Evolutionary conservation across 208 protist genomes (phyloP).

Genomic region (Acanthamoeba rhysodes): DNA sequence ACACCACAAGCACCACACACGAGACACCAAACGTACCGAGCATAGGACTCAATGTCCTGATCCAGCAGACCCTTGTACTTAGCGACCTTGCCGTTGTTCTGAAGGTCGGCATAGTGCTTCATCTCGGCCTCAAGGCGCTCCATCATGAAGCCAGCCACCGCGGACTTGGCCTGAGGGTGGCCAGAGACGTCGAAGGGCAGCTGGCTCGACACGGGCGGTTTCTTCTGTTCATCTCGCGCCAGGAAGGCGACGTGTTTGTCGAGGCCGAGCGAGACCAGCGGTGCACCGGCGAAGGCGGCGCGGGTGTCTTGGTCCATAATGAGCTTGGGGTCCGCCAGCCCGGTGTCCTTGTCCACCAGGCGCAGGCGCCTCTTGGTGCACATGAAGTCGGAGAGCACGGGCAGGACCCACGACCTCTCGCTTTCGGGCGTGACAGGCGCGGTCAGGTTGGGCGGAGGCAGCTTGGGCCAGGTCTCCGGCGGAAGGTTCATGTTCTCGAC

Average conservation of each 20-base stretch:
- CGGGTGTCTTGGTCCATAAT: constrained; percentile 11
- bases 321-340: constrained; percentile 1
- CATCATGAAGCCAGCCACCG: constrained; percentile 91
- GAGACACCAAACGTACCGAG: background rate
- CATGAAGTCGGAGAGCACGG: constrained; percentile 77
- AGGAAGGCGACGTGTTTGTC: constrained; percentile 66
- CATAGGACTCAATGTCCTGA: constrained; percentile 81
- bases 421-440: constrained; percentile 54
- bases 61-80: constrained; percentile 84
- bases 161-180: constrained; percentile 80
- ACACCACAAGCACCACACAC: too few relatives aligned
- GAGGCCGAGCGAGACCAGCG: constrained; percentile 53
- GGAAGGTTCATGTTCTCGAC: constrained; percentile 75
- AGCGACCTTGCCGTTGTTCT: constrained; percentile 80
- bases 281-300: constrained; percentile 40
- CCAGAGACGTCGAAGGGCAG: constrained; percentile 92
- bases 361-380: constrained; percentile 61
- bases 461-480: constrained; percentile 52
- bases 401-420: constrained; percentile 71
- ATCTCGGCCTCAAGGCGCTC: constrained; percentile 91
- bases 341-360: constrained; percentile 1
- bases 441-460: constrained; percentile 56
- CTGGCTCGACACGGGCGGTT: constrained; percentile 61
- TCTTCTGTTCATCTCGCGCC: constrained; percentile 27
- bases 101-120: constrained; percentile 87